Conservation (phyloP, 805 yeast genomes). For the Candida incommunis region DNA sequence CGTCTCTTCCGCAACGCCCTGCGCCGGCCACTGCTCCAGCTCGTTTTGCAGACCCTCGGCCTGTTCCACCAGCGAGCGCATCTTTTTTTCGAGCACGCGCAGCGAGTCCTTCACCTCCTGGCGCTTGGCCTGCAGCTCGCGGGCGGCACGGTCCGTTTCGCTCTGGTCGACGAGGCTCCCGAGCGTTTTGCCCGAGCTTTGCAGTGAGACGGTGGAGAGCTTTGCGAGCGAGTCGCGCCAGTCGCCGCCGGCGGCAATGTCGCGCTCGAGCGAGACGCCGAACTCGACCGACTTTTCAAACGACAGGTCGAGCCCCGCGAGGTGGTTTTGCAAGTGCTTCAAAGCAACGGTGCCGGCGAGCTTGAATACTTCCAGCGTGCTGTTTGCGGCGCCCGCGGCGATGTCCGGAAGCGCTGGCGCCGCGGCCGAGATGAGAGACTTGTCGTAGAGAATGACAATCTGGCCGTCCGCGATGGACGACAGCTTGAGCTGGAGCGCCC, state of each 20-base stretch:
- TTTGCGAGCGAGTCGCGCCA: conserved; percentile 6
- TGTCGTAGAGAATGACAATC: conserved; percentile 16
- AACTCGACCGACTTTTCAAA: conserved; percentile 12
- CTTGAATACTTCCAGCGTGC: no score
- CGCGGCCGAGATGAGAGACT: conserved; percentile 6
- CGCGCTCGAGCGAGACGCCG: conserved; percentile 12
- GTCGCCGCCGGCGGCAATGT: conserved; percentile 9
- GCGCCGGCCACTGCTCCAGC: background rate
- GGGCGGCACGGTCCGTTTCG: background rate
- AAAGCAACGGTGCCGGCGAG: conserved; percentile 15
- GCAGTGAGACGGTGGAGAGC: background rate
- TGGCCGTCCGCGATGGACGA: conserved; percentile 14
- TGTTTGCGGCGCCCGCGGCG: background rate
- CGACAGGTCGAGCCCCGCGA: conserved; percentile 10
- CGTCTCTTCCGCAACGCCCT: background rate
- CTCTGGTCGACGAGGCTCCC: background rate
- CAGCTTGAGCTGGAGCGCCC: conserved; percentile 14
- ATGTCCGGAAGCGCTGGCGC: background rate
- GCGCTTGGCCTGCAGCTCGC: background rate
- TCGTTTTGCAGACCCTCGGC: background rate
- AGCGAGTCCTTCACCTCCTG: background rate
- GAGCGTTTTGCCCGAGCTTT: background rate
- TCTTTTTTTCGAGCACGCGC: background rate
- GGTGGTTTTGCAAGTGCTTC: conserved; percentile 13
- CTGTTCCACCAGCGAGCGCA: background rate